These are phyloP conservation scores for Sutorius australiensis DNA, from an alignment of 768 basidiomycete genomes.

Conservation along the genomic window DNA sequence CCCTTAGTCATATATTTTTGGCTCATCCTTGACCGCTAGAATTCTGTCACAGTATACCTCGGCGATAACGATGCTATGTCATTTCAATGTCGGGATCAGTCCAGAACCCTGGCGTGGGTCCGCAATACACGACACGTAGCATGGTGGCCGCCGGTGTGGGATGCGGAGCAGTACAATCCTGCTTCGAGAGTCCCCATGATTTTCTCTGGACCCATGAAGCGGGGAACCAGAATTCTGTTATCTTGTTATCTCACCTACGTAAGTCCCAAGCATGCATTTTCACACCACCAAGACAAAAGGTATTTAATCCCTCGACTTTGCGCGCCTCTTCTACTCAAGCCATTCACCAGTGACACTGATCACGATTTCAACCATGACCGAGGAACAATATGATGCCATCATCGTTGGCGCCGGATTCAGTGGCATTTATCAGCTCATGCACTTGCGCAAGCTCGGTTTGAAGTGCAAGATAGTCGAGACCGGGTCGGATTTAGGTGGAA, in stretches of 20 bases:
- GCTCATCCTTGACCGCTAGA: not conserved
- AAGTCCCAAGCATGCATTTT: not conserved
- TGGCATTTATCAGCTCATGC: slow-evolving; percentile 10
- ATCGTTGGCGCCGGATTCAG: slow-evolving; percentile 11
- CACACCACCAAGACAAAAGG: not conserved
- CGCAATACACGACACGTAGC: not conserved
- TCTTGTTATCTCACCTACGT: not conserved
- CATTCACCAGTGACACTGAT: not conserved
- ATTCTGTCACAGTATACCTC: not conserved
- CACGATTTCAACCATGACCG: not conserved
- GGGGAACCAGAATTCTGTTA: not conserved
- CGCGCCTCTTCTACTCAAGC: no score
- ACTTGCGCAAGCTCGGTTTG: slow-evolving; percentile 8
- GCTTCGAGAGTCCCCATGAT: not conserved
- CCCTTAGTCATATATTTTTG: not conserved
- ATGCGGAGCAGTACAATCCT: not conserved
- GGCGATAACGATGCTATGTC: no score
- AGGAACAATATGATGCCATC: slow-evolving; percentile 7
- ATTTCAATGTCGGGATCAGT: not conserved
- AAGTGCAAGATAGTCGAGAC: slow-evolving; percentile 3
- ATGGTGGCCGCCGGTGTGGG: not conserved
- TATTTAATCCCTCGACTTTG: not conserved
- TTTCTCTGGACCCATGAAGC: not conserved
- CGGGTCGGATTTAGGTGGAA: slow-evolving; percentile 8
- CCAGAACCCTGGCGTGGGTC: not conserved